phyloP scores from a whole-genome alignment of 805 yeast genomes.

The Saccharomycopsis fodiens region DNA sequence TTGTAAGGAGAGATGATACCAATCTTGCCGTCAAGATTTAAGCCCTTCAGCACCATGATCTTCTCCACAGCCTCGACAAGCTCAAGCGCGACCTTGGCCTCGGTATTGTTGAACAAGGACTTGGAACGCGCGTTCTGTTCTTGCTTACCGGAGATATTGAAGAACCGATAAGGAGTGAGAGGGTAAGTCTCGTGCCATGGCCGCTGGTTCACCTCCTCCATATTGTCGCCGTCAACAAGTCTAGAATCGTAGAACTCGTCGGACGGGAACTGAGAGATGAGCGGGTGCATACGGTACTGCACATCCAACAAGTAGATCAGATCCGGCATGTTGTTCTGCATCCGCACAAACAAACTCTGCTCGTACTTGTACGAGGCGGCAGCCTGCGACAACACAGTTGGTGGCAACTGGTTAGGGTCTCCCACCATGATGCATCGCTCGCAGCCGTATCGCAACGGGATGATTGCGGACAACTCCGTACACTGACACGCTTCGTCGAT shows the following conservation, averaged over 20 bases:
- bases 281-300: conserved; percentile 97
- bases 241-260: conserved; percentile 67
- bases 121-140: conserved; percentile 54
- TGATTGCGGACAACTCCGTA: conserved; percentile 85
- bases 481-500: conserved; percentile 98
- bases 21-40: conserved; percentile 59
- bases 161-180: conserved; percentile 73
- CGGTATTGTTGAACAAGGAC: conserved; percentile 64
- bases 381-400: conserved; percentile 85
- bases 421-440: conserved; percentile 93
- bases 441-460: conserved; percentile 89
- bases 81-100: conserved; percentile 67
- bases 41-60: conserved; percentile 34
- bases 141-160: conserved; percentile 57
- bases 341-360: conserved; percentile 88
- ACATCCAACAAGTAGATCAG: conserved; percentile 73
- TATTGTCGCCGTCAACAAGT: conserved; percentile 71
- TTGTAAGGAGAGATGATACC: conserved; percentile 95
- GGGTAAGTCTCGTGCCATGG: conserved; percentile 64
- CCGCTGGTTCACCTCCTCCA: conserved; percentile 49
- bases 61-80: conserved; percentile 47
- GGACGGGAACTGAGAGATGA: conserved; percentile 82
- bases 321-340: conserved; percentile 60
- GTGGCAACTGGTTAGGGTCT: conserved; percentile 97
- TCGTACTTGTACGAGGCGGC: conserved; percentile 79